A percentile compares a stretch with the other conserved stretches of the same genome.
These are phyloP conservation scores for Pholiota molesta DNA, from an alignment of 768 basidiomycete genomes.

Conservation along the genomic window DNA sequence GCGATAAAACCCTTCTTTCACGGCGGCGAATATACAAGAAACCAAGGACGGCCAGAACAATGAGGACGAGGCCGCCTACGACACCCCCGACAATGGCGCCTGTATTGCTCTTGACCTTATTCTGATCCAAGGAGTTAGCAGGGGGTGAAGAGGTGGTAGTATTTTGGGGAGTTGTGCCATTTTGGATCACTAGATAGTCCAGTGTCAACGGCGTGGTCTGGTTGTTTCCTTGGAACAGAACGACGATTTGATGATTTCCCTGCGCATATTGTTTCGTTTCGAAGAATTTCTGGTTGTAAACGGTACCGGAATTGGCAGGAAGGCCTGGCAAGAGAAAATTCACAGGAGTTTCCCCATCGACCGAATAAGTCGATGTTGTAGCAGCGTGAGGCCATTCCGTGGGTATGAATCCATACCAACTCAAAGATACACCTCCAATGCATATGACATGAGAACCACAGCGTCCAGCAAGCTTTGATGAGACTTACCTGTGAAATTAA, in stretches of 20 bases:
- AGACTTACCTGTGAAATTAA: conserved; percentile 28
- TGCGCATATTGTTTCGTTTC: conserved; percentile 19
- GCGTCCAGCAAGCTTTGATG: not conserved
- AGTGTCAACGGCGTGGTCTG: conserved; percentile 29
- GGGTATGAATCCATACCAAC: conserved; percentile 29
- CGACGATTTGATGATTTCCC: conserved; percentile 27
- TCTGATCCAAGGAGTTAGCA: not conserved
- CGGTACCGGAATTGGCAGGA: conserved; percentile 6
- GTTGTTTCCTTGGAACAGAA: conserved; percentile 23
- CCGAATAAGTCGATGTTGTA: conserved; percentile 22
- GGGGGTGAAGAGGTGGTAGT: not conserved
- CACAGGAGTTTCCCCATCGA: conserved; percentile 23
- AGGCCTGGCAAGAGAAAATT: conserved; percentile 26
- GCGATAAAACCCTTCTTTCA: not conserved
- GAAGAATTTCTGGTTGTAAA: conserved; percentile 30
- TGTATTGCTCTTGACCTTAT: conserved; percentile 7
- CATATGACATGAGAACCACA: not conserved
- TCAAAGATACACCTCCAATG: conserved; percentile 24
- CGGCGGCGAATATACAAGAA: conserved; percentile 20
- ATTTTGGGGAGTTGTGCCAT: conserved; percentile 12
- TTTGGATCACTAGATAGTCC: conserved; percentile 27
- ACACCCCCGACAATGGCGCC: conserved; percentile 26
- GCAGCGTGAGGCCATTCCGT: conserved; percentile 18
- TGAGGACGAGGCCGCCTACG: conserved; percentile 22
- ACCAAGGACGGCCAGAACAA: conserved; percentile 12